Percentiles rank a stretch among this genome's conserved stretches.
phyloP scores from a whole-genome alignment of 2,329 filamentous ascomycete genomes.

The Cylindrodendrum hubeiense region DNA sequence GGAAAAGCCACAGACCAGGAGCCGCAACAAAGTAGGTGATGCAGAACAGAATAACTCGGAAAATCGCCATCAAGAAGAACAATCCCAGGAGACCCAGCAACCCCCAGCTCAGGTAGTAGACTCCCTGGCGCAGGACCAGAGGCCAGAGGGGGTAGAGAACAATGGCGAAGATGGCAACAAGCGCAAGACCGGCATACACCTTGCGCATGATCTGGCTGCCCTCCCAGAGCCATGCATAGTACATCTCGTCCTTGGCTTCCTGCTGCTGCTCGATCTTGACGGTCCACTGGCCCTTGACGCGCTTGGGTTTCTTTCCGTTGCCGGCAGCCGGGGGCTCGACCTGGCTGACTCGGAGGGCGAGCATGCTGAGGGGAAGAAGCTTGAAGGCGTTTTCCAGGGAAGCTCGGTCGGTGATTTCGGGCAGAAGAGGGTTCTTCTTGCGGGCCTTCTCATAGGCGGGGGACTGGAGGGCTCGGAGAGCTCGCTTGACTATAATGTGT shows the following conservation, averaged over 20 bases:
- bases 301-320: constrained; percentile 80
- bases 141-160: constrained; percentile 99
- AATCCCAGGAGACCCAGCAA: constrained; percentile 89
- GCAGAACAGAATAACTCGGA: constrained; percentile 94
- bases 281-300: constrained; percentile 95
- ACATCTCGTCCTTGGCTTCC: constrained; percentile 86
- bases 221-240: constrained; percentile 98
- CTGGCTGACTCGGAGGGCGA: constrained; percentile 91
- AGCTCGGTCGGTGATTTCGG: constrained; percentile 87
- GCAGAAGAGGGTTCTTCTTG: constrained; percentile 90
- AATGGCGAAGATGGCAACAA: constrained; percentile 85
- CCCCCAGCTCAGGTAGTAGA: constrained; percentile 97
- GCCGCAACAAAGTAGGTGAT: constrained; percentile 87
- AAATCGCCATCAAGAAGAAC: constrained; percentile 98
- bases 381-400: constrained; percentile 96
- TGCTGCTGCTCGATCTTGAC: constrained; percentile 97
- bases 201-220: constrained; percentile 94
- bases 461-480: constrained; percentile 89
- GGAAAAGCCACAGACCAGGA: constrained; percentile 97
- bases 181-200: constrained; percentile 86
- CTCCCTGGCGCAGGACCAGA: constrained; percentile 87
- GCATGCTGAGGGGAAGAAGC: constrained; percentile 91
- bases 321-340: constrained; percentile 74
- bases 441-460: constrained; percentile 90
- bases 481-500: constrained; percentile 83